These are phyloP conservation scores for Calonectria crousiana DNA, from an alignment of 2,329 filamentous ascomycete species.

Conservation along the genomic window DNA sequence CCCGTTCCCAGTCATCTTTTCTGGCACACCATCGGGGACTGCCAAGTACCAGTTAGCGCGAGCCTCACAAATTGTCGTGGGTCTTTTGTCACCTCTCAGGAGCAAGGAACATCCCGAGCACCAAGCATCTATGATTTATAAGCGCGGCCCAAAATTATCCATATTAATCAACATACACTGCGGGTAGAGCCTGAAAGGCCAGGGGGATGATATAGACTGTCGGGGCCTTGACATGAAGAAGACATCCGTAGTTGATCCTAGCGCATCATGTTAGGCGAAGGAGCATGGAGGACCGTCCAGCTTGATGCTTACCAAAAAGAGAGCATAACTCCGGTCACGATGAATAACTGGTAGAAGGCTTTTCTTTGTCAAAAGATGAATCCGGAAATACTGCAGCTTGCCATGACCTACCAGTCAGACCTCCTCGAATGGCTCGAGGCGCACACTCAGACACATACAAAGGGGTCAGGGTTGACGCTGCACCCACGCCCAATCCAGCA, in stretches of 20 bases:
- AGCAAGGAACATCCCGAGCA: slow-evolving; percentile 71
- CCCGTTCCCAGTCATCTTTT: slow-evolving; percentile 75
- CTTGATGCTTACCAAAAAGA: slow-evolving; percentile 54
- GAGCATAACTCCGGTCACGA: slow-evolving; percentile 57
- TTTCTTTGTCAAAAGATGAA: neutral
- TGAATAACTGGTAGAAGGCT: slow-evolving; percentile 65
- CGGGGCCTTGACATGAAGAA: slow-evolving; percentile 59
- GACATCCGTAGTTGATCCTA: slow-evolving; percentile 68
- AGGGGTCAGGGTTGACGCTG: slow-evolving; percentile 59
- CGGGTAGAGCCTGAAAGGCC: slow-evolving; percentile 73
- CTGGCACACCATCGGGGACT: slow-evolving; percentile 77
- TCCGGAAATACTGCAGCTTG: neutral
- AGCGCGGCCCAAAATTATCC: neutral
- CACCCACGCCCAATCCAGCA: slow-evolving; percentile 63
- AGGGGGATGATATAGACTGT: slow-evolving; percentile 72
- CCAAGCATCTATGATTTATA: slow-evolving; percentile 56
- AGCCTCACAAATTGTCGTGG: neutral
- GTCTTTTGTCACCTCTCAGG: slow-evolving; percentile 54
- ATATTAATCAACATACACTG: slow-evolving; percentile 53
- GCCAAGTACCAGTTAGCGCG: slow-evolving; percentile 44
- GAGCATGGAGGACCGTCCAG: slow-evolving; percentile 20
- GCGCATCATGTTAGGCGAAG: slow-evolving; percentile 49
- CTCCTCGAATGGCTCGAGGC: slow-evolving; percentile 63
- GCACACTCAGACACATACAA: slow-evolving; percentile 63
- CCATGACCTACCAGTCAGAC: slow-evolving; percentile 55